These are phyloP conservation scores for Wakefieldia striispora DNA, from an alignment of 768 basidiomycete species.

Conservation along the genomic window DNA sequence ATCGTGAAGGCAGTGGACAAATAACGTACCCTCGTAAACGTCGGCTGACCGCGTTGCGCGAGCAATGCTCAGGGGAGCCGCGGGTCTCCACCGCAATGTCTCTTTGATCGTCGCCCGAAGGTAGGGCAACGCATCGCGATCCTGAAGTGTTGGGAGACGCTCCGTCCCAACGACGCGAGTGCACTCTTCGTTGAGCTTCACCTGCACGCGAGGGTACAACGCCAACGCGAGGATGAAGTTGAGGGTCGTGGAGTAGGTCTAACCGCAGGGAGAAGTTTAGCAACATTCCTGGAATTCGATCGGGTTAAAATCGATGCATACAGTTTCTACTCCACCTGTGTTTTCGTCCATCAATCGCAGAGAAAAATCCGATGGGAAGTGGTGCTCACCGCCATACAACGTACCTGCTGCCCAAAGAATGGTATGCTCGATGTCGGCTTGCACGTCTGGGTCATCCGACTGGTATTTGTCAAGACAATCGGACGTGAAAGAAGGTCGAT, in stretches of 20 bases:
- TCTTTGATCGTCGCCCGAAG: conserved; percentile 43
- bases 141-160: conserved; percentile 39
- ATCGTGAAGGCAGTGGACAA: not conserved
- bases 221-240: conserved; percentile 18
- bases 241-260: conserved; percentile 19
- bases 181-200: conserved; percentile 53
- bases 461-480: conserved; percentile 14
- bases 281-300: too few species aligned
- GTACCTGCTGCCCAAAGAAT: conserved; percentile 16
- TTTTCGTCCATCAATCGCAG: too few species aligned
- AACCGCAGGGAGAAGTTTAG: not conserved
- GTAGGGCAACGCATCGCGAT: conserved; percentile 46
- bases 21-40: conserved; percentile 6
- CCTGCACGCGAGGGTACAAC: conserved; percentile 42
- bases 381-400: conserved; percentile 18
- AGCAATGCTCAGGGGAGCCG: conserved; percentile 14
- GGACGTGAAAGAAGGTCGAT: conserved; percentile 16
- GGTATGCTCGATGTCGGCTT: conserved; percentile 5
- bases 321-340: conserved; percentile 5
- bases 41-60: conserved; percentile 3
- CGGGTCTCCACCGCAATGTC: conserved; percentile 6
- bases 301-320: not conserved
- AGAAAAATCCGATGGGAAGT: not conserved
- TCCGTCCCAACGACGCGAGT: conserved; percentile 44
- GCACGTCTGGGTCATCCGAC: conserved; percentile 1